Conservation (phyloP, 805 yeast species). For the Sugiyamaella floridensis region DNA sequence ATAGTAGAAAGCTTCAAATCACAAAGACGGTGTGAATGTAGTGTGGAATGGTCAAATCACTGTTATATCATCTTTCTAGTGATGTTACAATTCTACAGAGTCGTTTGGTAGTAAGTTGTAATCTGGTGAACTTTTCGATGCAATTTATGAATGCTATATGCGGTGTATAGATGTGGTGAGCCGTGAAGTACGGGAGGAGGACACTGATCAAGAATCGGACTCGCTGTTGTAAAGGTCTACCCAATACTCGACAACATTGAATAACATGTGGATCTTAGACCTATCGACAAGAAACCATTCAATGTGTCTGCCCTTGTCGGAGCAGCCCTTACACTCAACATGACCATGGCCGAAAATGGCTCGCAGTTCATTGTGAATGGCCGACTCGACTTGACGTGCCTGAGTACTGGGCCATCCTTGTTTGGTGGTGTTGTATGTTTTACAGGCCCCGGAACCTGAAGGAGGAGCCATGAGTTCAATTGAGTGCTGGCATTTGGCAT, state of each 20-base stretch:
- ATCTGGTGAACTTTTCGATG: background rate
- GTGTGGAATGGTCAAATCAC: too few species aligned
- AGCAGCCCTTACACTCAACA: slow-evolving; percentile 27
- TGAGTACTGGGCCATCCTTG: slow-evolving; percentile 24
- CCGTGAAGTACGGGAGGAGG: too few species aligned
- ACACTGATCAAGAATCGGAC: background rate
- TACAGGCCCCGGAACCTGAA: slow-evolving; percentile 1
- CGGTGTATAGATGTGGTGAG: background rate
- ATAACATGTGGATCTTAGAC: slow-evolving; percentile 5
- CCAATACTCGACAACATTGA: slow-evolving; percentile 12
- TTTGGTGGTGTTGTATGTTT: slow-evolving; percentile 8
- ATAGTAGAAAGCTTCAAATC: too few species aligned
- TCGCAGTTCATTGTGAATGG: slow-evolving; percentile 20
- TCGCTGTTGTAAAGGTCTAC: slow-evolving; percentile 6
- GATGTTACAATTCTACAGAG: background rate
- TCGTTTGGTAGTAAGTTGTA: background rate
- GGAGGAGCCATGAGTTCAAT: slow-evolving; percentile 19
- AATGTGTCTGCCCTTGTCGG: slow-evolving; percentile 17
- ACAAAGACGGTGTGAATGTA: too few species aligned
- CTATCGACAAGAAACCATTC: slow-evolving; percentile 27
- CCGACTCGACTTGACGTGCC: slow-evolving; percentile 20
- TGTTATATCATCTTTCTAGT: too few species aligned
- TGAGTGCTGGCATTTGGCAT: slow-evolving; percentile 23
- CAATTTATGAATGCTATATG: background rate
- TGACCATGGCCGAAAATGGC: slow-evolving; percentile 23